Percentiles rank a stretch among this genome's conserved stretches.
phyloP scores from a whole-genome alignment of 148 eudicot species.

The Vaccinium myrtillus region DNA sequence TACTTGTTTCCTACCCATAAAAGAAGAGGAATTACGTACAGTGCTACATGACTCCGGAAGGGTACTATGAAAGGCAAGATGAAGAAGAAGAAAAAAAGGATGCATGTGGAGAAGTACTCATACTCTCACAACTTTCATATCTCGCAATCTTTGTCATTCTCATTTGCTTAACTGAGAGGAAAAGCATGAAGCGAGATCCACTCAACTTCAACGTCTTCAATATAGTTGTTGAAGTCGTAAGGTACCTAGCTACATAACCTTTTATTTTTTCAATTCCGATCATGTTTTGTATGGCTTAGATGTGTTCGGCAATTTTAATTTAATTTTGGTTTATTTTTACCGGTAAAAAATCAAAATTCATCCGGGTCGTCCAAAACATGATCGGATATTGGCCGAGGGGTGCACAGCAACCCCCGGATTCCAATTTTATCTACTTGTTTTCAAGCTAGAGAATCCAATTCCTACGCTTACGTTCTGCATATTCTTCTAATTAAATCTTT shows the following conservation, averaged over 20 bases:
- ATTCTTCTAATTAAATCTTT: not conserved
- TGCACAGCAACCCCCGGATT: not conserved
- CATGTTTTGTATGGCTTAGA: too few species aligned
- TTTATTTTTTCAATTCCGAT: too few species aligned
- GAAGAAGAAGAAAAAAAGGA: conserved; percentile 6
- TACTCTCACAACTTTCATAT: conserved; percentile 50
- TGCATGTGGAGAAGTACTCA: conserved; percentile 33
- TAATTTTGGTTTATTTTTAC: too few species aligned
- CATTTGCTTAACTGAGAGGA: conserved; percentile 61
- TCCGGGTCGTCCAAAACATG: too few species aligned
- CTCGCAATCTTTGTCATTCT: conserved; percentile 48
- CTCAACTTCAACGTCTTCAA: conserved; percentile 67
- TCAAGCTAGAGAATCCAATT: not conserved
- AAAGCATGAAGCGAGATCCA: conserved; percentile 55
- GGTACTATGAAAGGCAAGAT: conserved; percentile 9
- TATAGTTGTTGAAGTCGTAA: conserved; percentile 61
- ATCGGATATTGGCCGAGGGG: too few species aligned
- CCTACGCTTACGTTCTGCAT: too few species aligned
- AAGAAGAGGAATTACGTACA: conserved; percentile 12
- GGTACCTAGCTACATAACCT: conserved; percentile 48
- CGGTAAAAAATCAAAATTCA: too few species aligned
- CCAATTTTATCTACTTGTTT: not conserved
- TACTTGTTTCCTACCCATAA: conserved; percentile 35
- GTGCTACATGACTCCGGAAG: not conserved
- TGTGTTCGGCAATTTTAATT: too few species aligned